Base-by-base conservation (phyloP, 1,284 basidiomycete genomes). In the Lentinus polychrous region DNA sequence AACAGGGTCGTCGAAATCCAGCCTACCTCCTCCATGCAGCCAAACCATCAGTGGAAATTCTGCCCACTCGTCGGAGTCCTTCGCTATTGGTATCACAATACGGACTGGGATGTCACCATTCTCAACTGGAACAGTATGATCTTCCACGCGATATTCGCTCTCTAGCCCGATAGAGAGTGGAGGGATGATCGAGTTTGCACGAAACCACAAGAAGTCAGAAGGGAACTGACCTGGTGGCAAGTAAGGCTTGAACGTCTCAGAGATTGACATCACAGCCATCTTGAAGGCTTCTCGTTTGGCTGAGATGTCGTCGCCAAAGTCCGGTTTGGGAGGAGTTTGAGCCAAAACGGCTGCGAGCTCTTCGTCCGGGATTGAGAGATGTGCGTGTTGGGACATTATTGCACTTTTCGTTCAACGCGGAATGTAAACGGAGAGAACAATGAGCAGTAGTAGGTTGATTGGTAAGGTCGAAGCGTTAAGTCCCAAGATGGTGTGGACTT, bases 341-440 rank as follows among this genome's bases (percentile, higher is more conserved):
- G 50, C 31, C 12, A 45, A n/a, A 8, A 33, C 22, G 10, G 43
- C 27, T 12, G 42, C 31, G 15, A 51, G 44, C 39, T 54, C 50
- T 8, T 46, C 34, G 34, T 52, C 50, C 10, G 46, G 46, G 6
- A 22, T 23, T 14, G 52, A 45, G 1, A 54, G 32, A 38, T 46
- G 42, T 3, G 50, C 35, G 32, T 51, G 43, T 32, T 54, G 52
- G 10, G 52, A 44, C 52, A 54, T 53, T 27, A 27, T 27, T 27
- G 27, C n/a, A n/a, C n/a, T n/a, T n/a, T n/a, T n/a, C n/a, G n/a
- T n/a, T n/a, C n/a, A n/a, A n/a, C n/a, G n/a, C n/a, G n/a, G n/a
- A n/a, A n/a, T n/a, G n/a, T n/a, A n/a, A n/a, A n/a, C n/a, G n/a
- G n/a, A n/a, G n/a, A n/a, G n/a, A 27, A 27, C 27, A 27, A 27